A percentile compares a stretch with the other conserved stretches of the same genome.
phyloP scores from a whole-genome alignment of 352 stramenopile genomes.

The Thalassiosira sp. region DNA sequence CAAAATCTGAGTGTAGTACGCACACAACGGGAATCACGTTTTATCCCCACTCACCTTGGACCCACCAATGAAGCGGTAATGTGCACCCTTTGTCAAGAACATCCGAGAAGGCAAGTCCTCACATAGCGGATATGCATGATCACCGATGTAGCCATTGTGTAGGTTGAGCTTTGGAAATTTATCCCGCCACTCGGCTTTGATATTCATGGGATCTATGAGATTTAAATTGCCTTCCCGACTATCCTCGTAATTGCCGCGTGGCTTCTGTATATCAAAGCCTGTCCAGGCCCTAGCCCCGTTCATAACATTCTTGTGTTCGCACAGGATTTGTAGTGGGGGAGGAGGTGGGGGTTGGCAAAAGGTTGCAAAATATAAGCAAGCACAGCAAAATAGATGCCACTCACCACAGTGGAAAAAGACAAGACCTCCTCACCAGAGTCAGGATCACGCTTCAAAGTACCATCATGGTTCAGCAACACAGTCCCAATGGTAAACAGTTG shows the following conservation, averaged over 20 bases:
- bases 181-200: slow-evolving; percentile 65
- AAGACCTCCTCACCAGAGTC: slow-evolving; percentile 78
- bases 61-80: slow-evolving; percentile 54
- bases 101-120: slow-evolving; percentile 46
- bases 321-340: slow-evolving; percentile 42
- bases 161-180: slow-evolving; percentile 77
- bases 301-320: slow-evolving; percentile 66
- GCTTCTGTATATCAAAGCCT: slow-evolving; percentile 66
- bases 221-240: slow-evolving; percentile 59
- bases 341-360: too few relatives aligned
- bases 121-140: slow-evolving; percentile 53
- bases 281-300: slow-evolving; percentile 80
- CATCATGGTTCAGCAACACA: slow-evolving; percentile 68
- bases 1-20: too few relatives aligned
- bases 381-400: too few relatives aligned
- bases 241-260: slow-evolving; percentile 64
- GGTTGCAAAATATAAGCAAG: too few relatives aligned
- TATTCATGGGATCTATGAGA: slow-evolving; percentile 78
- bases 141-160: slow-evolving; percentile 66
- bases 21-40: too few relatives aligned
- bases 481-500: slow-evolving; percentile 78
- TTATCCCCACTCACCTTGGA: too few relatives aligned
- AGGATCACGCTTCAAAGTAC: slow-evolving; percentile 58
- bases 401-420: too few relatives aligned
- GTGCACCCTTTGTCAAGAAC: slow-evolving; percentile 61